Evolutionary conservation across 306 rosid species (phyloP), one percentile per base, ranked within the genome.

Genomic region (Sechiopsis laciniata): DNA sequence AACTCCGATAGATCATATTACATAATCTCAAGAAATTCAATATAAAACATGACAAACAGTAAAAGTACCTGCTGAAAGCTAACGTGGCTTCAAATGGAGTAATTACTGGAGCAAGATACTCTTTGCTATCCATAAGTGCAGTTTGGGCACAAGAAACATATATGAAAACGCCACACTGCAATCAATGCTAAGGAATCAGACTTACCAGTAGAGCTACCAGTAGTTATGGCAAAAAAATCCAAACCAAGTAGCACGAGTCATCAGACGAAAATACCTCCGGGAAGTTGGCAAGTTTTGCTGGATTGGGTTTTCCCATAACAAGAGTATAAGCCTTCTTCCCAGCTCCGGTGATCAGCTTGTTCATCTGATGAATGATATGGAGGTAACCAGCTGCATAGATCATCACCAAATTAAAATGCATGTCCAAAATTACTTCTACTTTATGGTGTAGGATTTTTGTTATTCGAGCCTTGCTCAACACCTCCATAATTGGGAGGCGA

Each of bases 241-340:
- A 24, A 69, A 20, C 14, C 22, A 48, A 53, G 53, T 55, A 11
- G 9, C 50, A 13, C 16, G 67, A 56, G 45, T 55, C 17, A 2
- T 40, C 17, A 4, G 67, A 46, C 22, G 10, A 8, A 85, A 71
- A 92, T 59, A 59, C 98, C 98, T 90, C 97, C 8, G 98, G 96
- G 74, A 90, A 93, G 86, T 93, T 93, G 51, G 98, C 97, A 78
- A 93, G 97, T 82, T 93, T 93, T 73, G 97, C 98, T 60, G 98
- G 97, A 80, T 90, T 93, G 69, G 96, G 96, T 86, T 72, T 90
- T 69, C 96, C 97, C 89, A 93, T 84, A 83, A 88, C 97, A 83
- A 86, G 81, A 15, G 91, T 88, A 81, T 90, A 90, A 24, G 89
- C 93, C 71, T 88, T 93, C 82, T 93, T 90, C 58, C 98, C 97